These are phyloP conservation scores for Claviceps paspali DNA, from an alignment of 2,329 filamentous ascomycete species.

Conservation along the genomic window DNA sequence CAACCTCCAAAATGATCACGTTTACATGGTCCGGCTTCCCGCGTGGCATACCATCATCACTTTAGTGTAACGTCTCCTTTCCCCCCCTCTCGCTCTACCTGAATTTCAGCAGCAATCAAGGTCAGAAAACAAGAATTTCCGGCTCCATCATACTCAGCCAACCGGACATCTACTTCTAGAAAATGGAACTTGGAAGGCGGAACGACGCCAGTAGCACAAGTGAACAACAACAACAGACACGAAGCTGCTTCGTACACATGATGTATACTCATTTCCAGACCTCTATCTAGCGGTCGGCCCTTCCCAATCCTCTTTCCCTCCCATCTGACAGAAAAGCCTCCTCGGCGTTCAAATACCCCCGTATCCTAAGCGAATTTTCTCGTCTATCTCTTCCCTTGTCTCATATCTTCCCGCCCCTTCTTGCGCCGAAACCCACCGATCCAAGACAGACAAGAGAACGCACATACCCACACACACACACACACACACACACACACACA, in stretches of 20 bases:
- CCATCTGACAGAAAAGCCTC: neutral
- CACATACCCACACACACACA: too few relatives aligned
- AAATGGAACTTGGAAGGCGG: neutral
- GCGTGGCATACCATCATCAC: neutral
- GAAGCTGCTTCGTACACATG: neutral
- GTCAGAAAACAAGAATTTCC: neutral
- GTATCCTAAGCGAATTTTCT: constrained; percentile 2
- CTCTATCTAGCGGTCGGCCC: neutral
- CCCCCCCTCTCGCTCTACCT: neutral
- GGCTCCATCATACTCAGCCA: too few relatives aligned
- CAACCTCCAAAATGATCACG: neutral
- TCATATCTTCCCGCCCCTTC: neutral
- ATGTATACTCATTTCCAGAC: neutral
- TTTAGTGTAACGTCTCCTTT: neutral
- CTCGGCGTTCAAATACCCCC: constrained; percentile 4
- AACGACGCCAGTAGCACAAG: constrained; percentile 3
- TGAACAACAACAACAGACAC: neutral
- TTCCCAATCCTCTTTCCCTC: too few relatives aligned
- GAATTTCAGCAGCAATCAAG: neutral
- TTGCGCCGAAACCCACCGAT: neutral
- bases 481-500: too few relatives aligned
- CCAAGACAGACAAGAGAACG: neutral
- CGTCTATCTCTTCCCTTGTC: neutral
- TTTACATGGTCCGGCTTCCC: neutral
- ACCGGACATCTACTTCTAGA: constrained; percentile 1